Percentiles rank a stretch among this genome's conserved stretches.
Evolutionary conservation across 768 basidiomycete genomes (phyloP).

Genomic region (Psilocybe cyanescens): DNA sequence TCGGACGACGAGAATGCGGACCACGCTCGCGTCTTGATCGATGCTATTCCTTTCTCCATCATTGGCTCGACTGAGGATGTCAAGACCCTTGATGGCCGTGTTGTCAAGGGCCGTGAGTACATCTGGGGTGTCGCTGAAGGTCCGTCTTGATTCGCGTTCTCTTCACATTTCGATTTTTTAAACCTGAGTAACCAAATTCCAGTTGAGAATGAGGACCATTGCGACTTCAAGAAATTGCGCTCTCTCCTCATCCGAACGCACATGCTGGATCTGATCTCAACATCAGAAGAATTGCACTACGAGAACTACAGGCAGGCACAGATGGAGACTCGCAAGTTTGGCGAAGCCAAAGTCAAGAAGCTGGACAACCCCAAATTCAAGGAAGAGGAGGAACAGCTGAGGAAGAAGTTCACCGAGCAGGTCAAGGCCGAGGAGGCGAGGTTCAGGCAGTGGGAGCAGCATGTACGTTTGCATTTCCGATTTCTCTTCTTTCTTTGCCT

Average conservation of each 20-base stretch:
- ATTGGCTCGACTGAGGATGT: conserved; percentile 98
- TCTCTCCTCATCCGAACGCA: conserved; percentile 95
- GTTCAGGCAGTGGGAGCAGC: conserved; percentile 99
- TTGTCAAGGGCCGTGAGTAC: conserved; percentile 97
- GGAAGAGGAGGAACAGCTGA: conserved; percentile 96
- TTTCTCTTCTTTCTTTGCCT: conserved; percentile 13
- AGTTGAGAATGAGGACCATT: conserved; percentile 99
- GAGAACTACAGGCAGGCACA: conserved; percentile 98
- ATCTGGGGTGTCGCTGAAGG: conserved; percentile 99
- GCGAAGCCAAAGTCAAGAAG: conserved; percentile 98
- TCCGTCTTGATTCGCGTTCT: conserved; percentile 32
- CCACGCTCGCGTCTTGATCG: conserved; percentile 83
- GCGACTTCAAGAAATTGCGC: conserved; percentile 98
- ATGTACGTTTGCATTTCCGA: conserved; percentile 58
- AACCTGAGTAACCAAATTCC: conserved; percentile 3
- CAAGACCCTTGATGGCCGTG: conserved; percentile 84
- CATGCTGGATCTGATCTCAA: conserved; percentile 97
- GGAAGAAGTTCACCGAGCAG: conserved; percentile 99
- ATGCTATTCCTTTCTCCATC: conserved; percentile 97
- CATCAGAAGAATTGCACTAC: conserved; percentile 95
- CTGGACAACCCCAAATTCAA: conserved; percentile 99
- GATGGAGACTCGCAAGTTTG: conserved; percentile 99
- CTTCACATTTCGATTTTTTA: background rate
- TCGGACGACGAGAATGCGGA: conserved; percentile 86
- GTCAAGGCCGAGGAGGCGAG: conserved; percentile 98